Evolutionary conservation across 2,329 filamentous ascomycete genomes (phyloP), one percentile per base, ranked within the genome.

Genomic region (Intubia oerlemansii): DNA sequence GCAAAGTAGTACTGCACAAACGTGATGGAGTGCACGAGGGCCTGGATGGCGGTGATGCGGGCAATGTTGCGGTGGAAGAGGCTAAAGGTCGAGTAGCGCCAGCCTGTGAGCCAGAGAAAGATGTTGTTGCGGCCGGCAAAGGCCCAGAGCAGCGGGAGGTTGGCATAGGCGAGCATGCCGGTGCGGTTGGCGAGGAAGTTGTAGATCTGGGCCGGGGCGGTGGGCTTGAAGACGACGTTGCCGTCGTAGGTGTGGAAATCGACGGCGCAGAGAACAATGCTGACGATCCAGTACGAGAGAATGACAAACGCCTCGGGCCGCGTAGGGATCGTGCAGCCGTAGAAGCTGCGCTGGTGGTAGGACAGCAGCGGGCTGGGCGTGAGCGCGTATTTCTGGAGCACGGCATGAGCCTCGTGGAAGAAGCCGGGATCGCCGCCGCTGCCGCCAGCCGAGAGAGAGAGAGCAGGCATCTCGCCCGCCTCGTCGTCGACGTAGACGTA

Each of bases 31-130:
- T 79, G 73, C 0, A 70, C 42, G 2, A 74, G 52, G 2, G 65
- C 70, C 36, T 74, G 58, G 0, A 67, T 28, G 0, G 68, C 70
- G 6, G 67, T 57, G 2, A 74, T 54, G 13, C 70, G 54, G 0
- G 73, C 71, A 5, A 72, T 53, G 54, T 68, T 70, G 0, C 72
- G 62, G 44, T 78, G 73, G 31, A 76, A 76, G 17, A 66, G 57
- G 37, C 67, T 76, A 40, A 69, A 77, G 0, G 66, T 69, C 2
- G 58, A 56, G 41, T 71, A 76, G 9, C 62, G 65, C 68, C 71
- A 78, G 0, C 70, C 70, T 0, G 72, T 78, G 1, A 68, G 41
- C 66, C 66, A 73, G 30, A 75, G 50, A 11, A 76, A 54, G 0
- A 70, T 42, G 29, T 78, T 75, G 35, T 78, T 79, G 6, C 73